Evolutionary conservation across 2,329 filamentous ascomycete genomes (phyloP), one percentile per base, ranked within the genome.

Genomic region (Conoideocrella luteorostrata): DNA sequence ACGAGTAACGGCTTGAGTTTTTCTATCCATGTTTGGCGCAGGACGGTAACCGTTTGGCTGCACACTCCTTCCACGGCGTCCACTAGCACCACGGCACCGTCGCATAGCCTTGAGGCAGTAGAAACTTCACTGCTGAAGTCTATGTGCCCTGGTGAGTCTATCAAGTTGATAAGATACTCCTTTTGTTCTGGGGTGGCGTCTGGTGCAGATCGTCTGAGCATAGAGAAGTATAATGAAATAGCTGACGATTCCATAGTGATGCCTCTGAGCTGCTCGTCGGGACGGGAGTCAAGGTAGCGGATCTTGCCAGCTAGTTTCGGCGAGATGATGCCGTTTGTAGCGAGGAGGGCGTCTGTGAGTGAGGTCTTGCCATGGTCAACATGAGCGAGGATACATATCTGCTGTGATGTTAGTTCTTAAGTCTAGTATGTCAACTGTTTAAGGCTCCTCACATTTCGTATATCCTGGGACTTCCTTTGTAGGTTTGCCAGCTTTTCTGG

Each of bases 161-260:
- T 98, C 46, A 98, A 69, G 63, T 98, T 98, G 68, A 98, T 88
- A 49, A 98, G 74, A 60, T 95, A 96, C 64, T 98, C 91, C 59
- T 88, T 88, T 17, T 85, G 75, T 56, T 83, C 77, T 0, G 88
- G 84, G 12, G 72, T 60, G 5, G 79, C 79, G 13, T 88, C 82
- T 2, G 84, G 82, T 2, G 78, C 72, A 29, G 79, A 71, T 53
- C 88, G 80, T 53, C 90, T 78, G 43, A 95, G 71, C 77, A 97
- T 88, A 28, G 90, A 94, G 64, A 98, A 98, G 67, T 86, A 94
- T 26, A 98, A 74, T 1, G 93, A 97, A 51, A 98, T 98, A 49
- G 93, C 93, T 5, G 91, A 97, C 0, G 93, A 97, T 65, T 98
- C 93, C 93, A 98, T 98, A n/a, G 93, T 98, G 60, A 98, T 98